Conservation (phyloP, 1,284 basidiomycete species). For the Ustilago loliicola region DNA sequence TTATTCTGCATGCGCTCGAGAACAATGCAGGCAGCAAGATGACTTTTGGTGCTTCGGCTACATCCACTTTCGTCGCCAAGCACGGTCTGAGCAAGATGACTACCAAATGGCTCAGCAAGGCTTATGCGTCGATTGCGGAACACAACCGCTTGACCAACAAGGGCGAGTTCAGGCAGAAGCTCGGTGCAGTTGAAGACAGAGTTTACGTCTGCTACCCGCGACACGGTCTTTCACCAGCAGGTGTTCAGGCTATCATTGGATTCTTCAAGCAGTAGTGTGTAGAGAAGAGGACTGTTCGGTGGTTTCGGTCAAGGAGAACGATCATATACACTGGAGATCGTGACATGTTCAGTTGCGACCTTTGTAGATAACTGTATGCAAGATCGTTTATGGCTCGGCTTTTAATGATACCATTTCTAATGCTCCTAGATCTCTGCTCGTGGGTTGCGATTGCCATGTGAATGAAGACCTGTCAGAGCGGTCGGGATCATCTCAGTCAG, state of each 20-base stretch:
- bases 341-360: not conserved
- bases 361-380: conserved; percentile 6
- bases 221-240: conserved; percentile 59
- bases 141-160: conserved; percentile 59
- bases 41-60: conserved; percentile 71
- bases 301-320: not conserved
- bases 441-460: not conserved
- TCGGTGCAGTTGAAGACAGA: conserved; percentile 60
- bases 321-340: conserved; percentile 15
- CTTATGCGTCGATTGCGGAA: conserved; percentile 56
- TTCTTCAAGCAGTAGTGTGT: conserved; percentile 58
- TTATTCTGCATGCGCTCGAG: conserved; percentile 74
- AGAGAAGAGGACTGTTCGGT: not conserved
- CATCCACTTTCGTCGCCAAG: conserved; percentile 51
- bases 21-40: conserved; percentile 72
- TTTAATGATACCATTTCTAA: conserved; percentile 13
- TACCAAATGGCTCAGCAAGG: conserved; percentile 55
- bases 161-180: conserved; percentile 66
- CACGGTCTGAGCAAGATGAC: conserved; percentile 61
- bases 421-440: not conserved
- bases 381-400: conserved; percentile 1
- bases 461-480: not conserved
- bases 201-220: conserved; percentile 64
- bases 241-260: conserved; percentile 61
- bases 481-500: not conserved